These are phyloP conservation scores for Adansonia grandidieri DNA, from an alignment of 441 rosid species.

Conservation along the genomic window DNA sequence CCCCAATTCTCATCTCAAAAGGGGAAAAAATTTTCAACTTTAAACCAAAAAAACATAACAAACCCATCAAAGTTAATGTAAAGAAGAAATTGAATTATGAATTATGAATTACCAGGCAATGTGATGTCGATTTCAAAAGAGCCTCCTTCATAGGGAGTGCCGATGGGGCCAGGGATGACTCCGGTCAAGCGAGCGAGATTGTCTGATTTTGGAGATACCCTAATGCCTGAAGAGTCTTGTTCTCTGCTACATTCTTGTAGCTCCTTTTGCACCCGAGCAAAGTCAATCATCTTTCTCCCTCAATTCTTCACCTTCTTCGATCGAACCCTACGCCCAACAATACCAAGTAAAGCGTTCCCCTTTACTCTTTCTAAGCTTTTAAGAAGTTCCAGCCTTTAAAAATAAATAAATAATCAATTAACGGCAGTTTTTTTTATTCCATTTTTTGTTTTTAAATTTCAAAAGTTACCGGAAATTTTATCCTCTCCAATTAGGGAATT, in stretches of 20 bases:
- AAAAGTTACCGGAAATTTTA: too few species aligned
- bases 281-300: conserved; percentile 67
- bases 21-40: background rate
- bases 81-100: background rate
- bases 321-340: conserved; percentile 12
- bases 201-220: conserved; percentile 73
- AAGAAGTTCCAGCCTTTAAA: too few species aligned
- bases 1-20: background rate
- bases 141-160: conserved; percentile 98
- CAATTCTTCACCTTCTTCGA: background rate
- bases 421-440: too few species aligned
- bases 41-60: background rate
- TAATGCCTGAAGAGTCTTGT: conserved; percentile 70
- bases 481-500: too few species aligned
- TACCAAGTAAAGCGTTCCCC: background rate
- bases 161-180: conserved; percentile 83
- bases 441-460: background rate
- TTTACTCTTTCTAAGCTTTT: background rate
- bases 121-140: conserved; percentile 86
- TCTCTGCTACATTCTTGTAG: conserved; percentile 89
- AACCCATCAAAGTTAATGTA: background rate
- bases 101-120: conserved; percentile 58
- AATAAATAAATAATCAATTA: too few species aligned
- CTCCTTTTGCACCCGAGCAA: conserved; percentile 90
- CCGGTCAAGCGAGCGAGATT: conserved; percentile 73